Conservation (phyloP, 805 yeast species). For the Saccharomycopsis fodiens region DNA sequence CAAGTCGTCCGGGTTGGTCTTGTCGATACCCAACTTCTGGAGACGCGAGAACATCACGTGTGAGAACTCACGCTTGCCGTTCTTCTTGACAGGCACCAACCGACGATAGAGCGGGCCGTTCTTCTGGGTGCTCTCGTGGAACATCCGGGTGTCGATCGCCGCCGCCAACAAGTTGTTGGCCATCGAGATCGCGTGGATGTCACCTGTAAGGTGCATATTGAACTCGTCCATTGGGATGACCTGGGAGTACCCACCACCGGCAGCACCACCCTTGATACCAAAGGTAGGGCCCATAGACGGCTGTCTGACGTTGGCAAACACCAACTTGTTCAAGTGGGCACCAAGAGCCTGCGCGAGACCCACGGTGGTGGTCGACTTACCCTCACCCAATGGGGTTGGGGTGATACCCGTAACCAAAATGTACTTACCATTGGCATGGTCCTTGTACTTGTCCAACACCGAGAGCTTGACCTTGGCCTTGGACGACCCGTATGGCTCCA, state of each 20-base stretch:
- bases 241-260: conserved; percentile 98
- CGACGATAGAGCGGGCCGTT: conserved; percentile 70
- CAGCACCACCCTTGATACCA: conserved; percentile 99
- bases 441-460: conserved; percentile 47
- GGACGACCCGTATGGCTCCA: conserved; percentile 82
- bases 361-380: conserved; percentile 92
- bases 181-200: conserved; percentile 90
- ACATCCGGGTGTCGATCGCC: conserved; percentile 94
- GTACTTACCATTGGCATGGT: conserved; percentile 69
- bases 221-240: conserved; percentile 99
- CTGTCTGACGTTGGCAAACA: conserved; percentile 93
- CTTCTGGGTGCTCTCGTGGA: conserved; percentile 86
- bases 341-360: conserved; percentile 96
- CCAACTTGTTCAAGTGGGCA: conserved; percentile 74
- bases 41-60: conserved; percentile 72
- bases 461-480: conserved; percentile 72
- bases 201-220: conserved; percentile 96
- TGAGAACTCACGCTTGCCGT: conserved; percentile 69
- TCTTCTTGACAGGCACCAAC: conserved; percentile 74
- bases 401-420: conserved; percentile 95
- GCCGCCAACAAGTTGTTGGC: conserved; percentile 94
- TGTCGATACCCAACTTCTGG: conserved; percentile 69
- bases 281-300: conserved; percentile 99
- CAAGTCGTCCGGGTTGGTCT: conserved; percentile 74
- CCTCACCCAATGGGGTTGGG: conserved; percentile 97